Conservation (phyloP, 345 rosid genomes). For the Raphanus raphanistrum region DNA sequence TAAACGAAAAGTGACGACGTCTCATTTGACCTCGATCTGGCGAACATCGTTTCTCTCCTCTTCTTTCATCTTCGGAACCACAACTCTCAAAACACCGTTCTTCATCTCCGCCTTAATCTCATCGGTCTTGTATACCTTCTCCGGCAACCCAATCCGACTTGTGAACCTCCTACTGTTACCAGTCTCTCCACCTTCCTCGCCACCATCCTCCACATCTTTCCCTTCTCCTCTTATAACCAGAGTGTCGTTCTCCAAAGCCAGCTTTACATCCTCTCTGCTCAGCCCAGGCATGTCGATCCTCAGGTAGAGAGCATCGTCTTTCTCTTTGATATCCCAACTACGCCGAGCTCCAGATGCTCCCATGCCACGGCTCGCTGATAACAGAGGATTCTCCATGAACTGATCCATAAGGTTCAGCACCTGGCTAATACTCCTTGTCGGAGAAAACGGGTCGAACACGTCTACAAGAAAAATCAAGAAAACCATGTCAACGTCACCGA, state of each 20-base stretch:
- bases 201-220: constrained; percentile 37
- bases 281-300: constrained; percentile 66
- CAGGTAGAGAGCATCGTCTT: constrained; percentile 40
- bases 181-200: constrained; percentile 13
- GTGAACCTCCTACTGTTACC: constrained; percentile 48
- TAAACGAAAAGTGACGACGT: background rate
- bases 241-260: constrained; percentile 61
- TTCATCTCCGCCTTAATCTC: constrained; percentile 88
- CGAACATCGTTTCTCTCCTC: constrained; percentile 55
- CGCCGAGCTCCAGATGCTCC: constrained; percentile 39
- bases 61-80: constrained; percentile 73
- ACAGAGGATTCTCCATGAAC: constrained; percentile 50
- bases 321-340: constrained; percentile 59
- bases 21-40: constrained; percentile 47
- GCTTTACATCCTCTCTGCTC: constrained; percentile 57
- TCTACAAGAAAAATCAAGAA: constrained; percentile 29
- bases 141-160: constrained; percentile 44
- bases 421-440: constrained; percentile 63
- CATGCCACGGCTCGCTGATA: constrained; percentile 42
- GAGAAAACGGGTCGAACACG: constrained; percentile 58
- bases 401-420: constrained; percentile 69
- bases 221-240: constrained; percentile 65
- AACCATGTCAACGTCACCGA: background rate
- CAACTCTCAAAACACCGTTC: constrained; percentile 75
- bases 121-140: constrained; percentile 37